Evolutionary conservation across 2,329 filamentous ascomycete genomes (phyloP).

Genomic region (Stenocarpella maydis): DNA sequence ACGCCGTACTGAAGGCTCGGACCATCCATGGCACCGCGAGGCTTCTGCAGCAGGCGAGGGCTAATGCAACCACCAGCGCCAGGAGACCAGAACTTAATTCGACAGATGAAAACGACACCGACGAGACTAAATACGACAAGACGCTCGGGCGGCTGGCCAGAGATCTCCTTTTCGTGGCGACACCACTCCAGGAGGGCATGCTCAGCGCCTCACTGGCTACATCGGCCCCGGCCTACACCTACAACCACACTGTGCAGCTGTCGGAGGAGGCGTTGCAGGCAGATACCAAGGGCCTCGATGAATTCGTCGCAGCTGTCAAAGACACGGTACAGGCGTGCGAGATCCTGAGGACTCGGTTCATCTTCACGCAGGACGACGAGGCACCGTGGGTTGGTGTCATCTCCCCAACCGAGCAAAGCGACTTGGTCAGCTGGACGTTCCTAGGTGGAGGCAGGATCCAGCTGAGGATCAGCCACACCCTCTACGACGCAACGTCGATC

Average conservation of each 20-base stretch:
- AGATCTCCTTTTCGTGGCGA: slow-evolving; percentile 39
- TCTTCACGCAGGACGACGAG: slow-evolving; percentile 37
- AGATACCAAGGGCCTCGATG: slow-evolving; percentile 34
- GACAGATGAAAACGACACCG: not conserved
- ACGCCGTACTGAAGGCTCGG: slow-evolving; percentile 39
- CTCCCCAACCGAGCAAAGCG: slow-evolving; percentile 36
- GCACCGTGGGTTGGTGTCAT: slow-evolving; percentile 41
- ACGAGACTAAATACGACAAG: slow-evolving; percentile 28
- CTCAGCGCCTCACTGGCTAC: slow-evolving; percentile 39
- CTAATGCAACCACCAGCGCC: slow-evolving; percentile 16
- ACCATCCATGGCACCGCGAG: slow-evolving; percentile 37
- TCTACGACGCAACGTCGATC: slow-evolving; percentile 40
- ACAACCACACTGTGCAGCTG: slow-evolving; percentile 39
- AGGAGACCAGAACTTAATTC: not conserved
- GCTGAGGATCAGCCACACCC: slow-evolving; percentile 39
- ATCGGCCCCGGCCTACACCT: slow-evolving; percentile 38
- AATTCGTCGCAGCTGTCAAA: slow-evolving; percentile 37
- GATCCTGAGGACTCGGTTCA: slow-evolving; percentile 39
- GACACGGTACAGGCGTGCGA: slow-evolving; percentile 40
- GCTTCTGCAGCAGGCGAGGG: slow-evolving; percentile 32
- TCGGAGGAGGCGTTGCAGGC: slow-evolving; percentile 30
- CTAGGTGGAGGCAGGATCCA: slow-evolving; percentile 30
- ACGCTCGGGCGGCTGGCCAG: slow-evolving; percentile 35
- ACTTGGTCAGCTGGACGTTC: slow-evolving; percentile 36
- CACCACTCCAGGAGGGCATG: slow-evolving; percentile 41